Evolutionary conservation across 2,329 filamentous ascomycete species (phyloP).

Genomic region (Trichoderma sp.): DNA sequence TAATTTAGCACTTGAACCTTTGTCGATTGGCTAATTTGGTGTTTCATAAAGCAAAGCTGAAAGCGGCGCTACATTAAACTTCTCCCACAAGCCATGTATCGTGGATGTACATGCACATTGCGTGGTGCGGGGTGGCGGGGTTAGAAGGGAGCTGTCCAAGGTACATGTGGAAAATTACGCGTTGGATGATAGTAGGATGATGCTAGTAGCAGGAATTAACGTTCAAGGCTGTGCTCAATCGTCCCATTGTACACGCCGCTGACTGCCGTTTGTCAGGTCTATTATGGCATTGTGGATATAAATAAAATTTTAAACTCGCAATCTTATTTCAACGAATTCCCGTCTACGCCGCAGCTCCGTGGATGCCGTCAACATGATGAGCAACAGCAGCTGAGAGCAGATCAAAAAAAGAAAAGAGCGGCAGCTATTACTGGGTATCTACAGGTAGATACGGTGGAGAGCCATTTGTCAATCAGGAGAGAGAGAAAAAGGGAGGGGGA

Average conservation of each 20-base stretch:
- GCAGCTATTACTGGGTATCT: no score
- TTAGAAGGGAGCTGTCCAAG: background rate
- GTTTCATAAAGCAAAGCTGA: background rate
- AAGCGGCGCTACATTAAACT: background rate
- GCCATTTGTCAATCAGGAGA: background rate
- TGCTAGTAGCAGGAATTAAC: background rate
- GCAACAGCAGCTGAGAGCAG: no score
- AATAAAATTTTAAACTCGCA: background rate
- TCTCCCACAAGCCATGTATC: background rate
- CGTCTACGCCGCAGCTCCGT: background rate
- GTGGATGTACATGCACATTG: background rate
- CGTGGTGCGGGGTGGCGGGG: slow-evolving; percentile 13
- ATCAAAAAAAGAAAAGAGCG: background rate
- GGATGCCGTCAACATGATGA: background rate
- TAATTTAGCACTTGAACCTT: background rate
- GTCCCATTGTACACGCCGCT: background rate
- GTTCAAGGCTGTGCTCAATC: background rate
- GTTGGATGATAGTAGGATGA: background rate
- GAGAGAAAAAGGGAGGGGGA: background rate
- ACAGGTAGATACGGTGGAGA: background rate
- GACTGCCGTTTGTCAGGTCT: background rate
- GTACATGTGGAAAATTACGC: background rate
- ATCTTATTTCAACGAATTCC: background rate
- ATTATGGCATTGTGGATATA: background rate
- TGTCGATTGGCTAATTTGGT: background rate